Base-by-base conservation (phyloP, 805 yeast species). In the Ogataea pini region DNA sequence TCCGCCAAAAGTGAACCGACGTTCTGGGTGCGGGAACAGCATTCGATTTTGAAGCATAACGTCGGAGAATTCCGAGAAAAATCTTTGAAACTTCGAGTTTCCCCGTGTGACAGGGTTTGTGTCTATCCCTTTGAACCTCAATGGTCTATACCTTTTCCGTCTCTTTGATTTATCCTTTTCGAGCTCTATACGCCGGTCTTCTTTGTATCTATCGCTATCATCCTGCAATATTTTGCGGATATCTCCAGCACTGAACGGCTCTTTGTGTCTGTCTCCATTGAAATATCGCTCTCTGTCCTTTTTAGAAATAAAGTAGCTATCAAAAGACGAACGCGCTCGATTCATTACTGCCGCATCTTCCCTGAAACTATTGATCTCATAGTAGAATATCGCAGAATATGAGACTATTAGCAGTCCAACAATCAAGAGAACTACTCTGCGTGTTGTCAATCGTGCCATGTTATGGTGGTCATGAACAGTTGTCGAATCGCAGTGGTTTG, bases 21-120 rank as follows among this genome's bases (percentile, higher is more conserved):
- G 44, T 36, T 56, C 60, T 3, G 60, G 55, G 37, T 56, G 60
- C 7, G 58, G 58, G 27, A 56, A 56, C 14, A 52, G 36, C 29
- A 50, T 37, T 37, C 41, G 49, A 32, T 52, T 56, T 6, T 42
- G 17, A 13, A 48, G 34, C 20, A 56, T 33, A 9, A 54, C 46
- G 17, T 56, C 49, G 14, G 50, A 28, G 34, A 49, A 56, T 6
- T 36, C 20, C 4, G 33, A 31, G 31, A 56, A 46, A 6, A 56
- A 25, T 2, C 16, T 10, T 24, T 39, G 42, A 14, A 39, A 39
- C 3, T n/a, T 17, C 25, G 14, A 4, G 42, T 39, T 39, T 16
- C 44, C 33, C 14, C 33, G 32, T 25, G 53, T 36, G 14, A 25
- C 19, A 2, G 44, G 44, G 16, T 46, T 48, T 8, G 50, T 38